Percentiles rank a stretch among this genome's conserved stretches.
Conservation (phyloP, 345 rosid species). For the Corymbia maculata region DNA sequence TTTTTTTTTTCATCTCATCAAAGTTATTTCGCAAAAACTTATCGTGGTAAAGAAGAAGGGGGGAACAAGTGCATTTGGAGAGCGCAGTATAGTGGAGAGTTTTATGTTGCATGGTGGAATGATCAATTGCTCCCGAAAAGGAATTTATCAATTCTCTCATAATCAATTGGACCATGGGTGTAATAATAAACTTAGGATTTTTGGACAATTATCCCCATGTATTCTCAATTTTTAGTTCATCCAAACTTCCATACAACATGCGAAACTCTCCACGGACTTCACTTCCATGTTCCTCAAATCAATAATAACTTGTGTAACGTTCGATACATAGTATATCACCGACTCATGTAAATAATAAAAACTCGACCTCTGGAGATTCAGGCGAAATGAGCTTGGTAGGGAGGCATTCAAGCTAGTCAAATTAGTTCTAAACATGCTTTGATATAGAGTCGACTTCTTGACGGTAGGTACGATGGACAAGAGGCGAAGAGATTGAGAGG, state of each 20-base stretch:
- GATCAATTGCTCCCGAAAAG: no score
- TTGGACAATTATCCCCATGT: no score
- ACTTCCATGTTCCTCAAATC: neutral
- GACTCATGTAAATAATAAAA: neutral
- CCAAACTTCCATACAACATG: neutral
- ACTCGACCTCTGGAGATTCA: neutral
- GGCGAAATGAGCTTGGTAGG: neutral
- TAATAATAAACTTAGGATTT: no score
- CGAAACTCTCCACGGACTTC: neutral
- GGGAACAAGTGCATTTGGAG: no score
- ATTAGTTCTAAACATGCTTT: neutral
- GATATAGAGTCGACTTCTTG: neutral
- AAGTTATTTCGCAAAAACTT: no score
- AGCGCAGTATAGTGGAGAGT: no score
- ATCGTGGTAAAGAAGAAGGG: no score
- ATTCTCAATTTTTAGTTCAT: neutral
- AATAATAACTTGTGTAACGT: neutral
- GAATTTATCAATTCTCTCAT: no score
- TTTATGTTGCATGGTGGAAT: no score
- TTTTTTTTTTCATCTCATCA: no score
- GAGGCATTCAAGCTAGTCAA: neutral
- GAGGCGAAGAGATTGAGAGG: neutral
- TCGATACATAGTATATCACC: fast-evolving
- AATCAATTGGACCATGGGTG: no score
- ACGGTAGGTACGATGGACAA: neutral